Evolutionary conservation across 1,139 yeast genomes (phyloP).

Genomic region (Scheffersomyces cryptocercus): DNA sequence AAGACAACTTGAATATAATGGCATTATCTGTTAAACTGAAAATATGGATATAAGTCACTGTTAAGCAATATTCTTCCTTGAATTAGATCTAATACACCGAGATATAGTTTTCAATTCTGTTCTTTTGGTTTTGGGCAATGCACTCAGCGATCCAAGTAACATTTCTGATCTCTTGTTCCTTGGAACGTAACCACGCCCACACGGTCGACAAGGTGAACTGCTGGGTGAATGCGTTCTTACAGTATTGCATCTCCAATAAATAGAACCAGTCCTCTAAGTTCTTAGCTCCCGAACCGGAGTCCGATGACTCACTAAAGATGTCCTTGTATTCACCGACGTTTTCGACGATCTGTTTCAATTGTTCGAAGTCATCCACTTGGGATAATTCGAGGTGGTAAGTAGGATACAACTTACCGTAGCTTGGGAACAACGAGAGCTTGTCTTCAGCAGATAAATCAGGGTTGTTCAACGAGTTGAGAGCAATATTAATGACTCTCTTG

Average conservation of each 20-base stretch:
- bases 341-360: slow-evolving; percentile 71
- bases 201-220: slow-evolving; percentile 89
- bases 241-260: slow-evolving; percentile 85
- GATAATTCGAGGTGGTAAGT: slow-evolving; percentile 70
- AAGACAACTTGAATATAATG: too few relatives aligned
- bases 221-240: slow-evolving; percentile 93
- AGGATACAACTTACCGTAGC: slow-evolving; percentile 79
- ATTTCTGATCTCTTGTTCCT: slow-evolving; percentile 95
- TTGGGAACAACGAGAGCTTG: slow-evolving; percentile 71
- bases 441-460: slow-evolving; percentile 75
- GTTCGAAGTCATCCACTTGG: slow-evolving; percentile 82
- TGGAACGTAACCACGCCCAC: slow-evolving; percentile 96
- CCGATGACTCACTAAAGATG: slow-evolving; percentile 61
- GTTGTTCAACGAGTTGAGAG: slow-evolving; percentile 80
- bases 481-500: slow-evolving; percentile 87
- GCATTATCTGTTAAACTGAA: too few relatives aligned
- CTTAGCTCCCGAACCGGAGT: slow-evolving; percentile 45
- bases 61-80: too few relatives aligned
- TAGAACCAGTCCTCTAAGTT: slow-evolving; percentile 93
- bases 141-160: slow-evolving; percentile 99
- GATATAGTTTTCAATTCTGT: slow-evolving; percentile 75
- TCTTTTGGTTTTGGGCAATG: slow-evolving; percentile 84
- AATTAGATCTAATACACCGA: slow-evolving; percentile 54
- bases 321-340: slow-evolving; percentile 72
- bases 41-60: too few relatives aligned